A percentile compares a stretch with the other conserved stretches of the same genome.
These are phyloP conservation scores for Rhododendron henanense DNA, from an alignment of 148 eudicot genomes.

Conservation along the genomic window DNA sequence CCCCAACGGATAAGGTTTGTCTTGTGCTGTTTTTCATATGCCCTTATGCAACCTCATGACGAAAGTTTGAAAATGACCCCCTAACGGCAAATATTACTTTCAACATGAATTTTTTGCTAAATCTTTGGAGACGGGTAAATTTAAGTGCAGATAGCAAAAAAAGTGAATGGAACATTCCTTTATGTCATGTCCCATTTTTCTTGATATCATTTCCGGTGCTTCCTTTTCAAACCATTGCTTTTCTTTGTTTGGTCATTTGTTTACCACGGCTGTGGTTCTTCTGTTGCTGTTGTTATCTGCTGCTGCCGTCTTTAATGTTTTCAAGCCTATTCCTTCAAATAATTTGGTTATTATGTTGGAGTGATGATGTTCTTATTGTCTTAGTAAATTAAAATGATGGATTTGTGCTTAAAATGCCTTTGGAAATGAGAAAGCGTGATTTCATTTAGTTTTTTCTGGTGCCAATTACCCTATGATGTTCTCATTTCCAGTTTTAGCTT, in stretches of 20 bases:
- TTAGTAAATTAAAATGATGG: neutral
- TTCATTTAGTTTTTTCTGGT: neutral
- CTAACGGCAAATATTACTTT: neutral
- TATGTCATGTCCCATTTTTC: neutral
- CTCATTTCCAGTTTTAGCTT: neutral
- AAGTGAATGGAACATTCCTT: neutral
- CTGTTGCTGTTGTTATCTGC: neutral
- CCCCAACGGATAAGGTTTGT: conserved; percentile 72
- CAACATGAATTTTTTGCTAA: neutral
- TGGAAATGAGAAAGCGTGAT: neutral
- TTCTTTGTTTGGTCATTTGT: neutral
- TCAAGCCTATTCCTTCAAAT: neutral
- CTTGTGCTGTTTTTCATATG: conserved; percentile 3
- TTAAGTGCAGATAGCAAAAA: neutral
- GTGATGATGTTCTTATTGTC: neutral
- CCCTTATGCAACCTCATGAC: conserved; percentile 5
- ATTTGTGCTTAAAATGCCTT: conserved; percentile 14
- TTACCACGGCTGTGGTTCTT: no score
- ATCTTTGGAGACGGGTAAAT: neutral
- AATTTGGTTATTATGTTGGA: neutral
- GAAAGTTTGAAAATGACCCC: neutral
- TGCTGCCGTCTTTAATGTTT: neutral
- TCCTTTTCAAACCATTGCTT: neutral
- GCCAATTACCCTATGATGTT: neutral
- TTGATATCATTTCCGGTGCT: neutral